Base-by-base conservation (phyloP, 768 basidiomycete genomes). In the Mycena alexandri region DNA sequence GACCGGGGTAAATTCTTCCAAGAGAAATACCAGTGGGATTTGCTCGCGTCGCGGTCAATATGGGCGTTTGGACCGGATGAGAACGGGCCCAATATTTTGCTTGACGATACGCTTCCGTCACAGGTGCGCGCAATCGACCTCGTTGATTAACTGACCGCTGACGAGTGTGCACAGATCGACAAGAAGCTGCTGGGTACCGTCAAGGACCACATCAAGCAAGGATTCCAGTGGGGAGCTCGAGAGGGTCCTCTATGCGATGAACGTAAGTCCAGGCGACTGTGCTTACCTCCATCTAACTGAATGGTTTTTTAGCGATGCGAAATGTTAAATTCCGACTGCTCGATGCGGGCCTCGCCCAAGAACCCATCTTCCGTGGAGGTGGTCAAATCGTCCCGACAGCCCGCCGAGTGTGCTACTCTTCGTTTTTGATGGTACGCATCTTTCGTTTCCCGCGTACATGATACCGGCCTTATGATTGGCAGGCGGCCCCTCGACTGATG, bases 61-160 rank as follows among this genome's bases (percentile, higher is more conserved):
- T 99, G 98, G 98, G 96, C 98, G 22, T 99, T 99, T 79, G 98
- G 98, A 21, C 98, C 98, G 4, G 95, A 99, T 71, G 97, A 98
- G 50, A 91, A 89, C 69, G 98, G 98, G 0, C 89, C 97, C 11
- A 99, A 99, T 78, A 87, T 97, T 68, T 83, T 99, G 47, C 81
- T 99, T 72, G 97, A 99, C 75, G 98, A 99, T 75, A 99, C 98
- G 2, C 81, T 99, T 19, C 98, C 98, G 5, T 95, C 93, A 8
- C 94, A 97, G 83, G 94, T 93, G 68, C 66, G 82, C 70, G 42
- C 34, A 41, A 22, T 7, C 16, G 54, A 42, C 66, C 57, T 67
- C 38, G 29, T 21, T 14, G 25, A 22, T 41, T 50, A 38, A 38
- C 3, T n/a, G 24, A 17, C 14, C 47, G 21, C 43, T 71, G 22